phyloP scores from a whole-genome alignment of 1,139 yeast species.

The Candida pseudoviswanathii region DNA sequence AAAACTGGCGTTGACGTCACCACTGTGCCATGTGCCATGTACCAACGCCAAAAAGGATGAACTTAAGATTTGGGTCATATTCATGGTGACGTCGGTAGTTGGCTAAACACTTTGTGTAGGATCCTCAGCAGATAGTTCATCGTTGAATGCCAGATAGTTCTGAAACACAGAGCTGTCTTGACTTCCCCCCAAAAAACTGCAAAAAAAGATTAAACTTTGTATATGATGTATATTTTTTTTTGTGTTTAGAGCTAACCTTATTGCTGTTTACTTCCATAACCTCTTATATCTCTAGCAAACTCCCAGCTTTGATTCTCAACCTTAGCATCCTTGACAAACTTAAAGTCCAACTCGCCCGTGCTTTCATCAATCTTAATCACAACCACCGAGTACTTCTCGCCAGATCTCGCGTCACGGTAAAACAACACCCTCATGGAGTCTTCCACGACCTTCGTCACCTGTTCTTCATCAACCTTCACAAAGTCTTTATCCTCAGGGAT shows the following conservation, averaged over 20 bases:
- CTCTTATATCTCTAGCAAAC: slow-evolving; percentile 84
- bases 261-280: slow-evolving; percentile 73
- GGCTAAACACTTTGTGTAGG: too few relatives aligned
- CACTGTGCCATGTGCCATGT: too few relatives aligned
- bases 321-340: slow-evolving; percentile 63
- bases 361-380: slow-evolving; percentile 61
- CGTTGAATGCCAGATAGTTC: too few relatives aligned
- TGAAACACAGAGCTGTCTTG: too few relatives aligned
- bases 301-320: slow-evolving; percentile 86
- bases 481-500: slow-evolving; percentile 80
- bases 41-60: too few relatives aligned
- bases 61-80: too few relatives aligned
- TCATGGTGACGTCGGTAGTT: too few relatives aligned
- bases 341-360: slow-evolving; percentile 34
- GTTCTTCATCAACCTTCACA: slow-evolving; percentile 65
- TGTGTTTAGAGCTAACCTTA: slow-evolving; percentile 12
- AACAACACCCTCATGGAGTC: slow-evolving; percentile 93
- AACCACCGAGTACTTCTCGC: slow-evolving; percentile 82
- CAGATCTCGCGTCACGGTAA: slow-evolving; percentile 94
- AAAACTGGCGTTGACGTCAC: too few relatives aligned
- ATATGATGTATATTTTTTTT: not conserved
- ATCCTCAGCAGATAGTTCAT: too few relatives aligned
- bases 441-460: slow-evolving; percentile 73
- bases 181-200: not conserved
- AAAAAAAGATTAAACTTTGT: not conserved